Evolutionary conservation across 768 basidiomycete species (phyloP).

Genomic region (Boletus pseudopeckii): DNA sequence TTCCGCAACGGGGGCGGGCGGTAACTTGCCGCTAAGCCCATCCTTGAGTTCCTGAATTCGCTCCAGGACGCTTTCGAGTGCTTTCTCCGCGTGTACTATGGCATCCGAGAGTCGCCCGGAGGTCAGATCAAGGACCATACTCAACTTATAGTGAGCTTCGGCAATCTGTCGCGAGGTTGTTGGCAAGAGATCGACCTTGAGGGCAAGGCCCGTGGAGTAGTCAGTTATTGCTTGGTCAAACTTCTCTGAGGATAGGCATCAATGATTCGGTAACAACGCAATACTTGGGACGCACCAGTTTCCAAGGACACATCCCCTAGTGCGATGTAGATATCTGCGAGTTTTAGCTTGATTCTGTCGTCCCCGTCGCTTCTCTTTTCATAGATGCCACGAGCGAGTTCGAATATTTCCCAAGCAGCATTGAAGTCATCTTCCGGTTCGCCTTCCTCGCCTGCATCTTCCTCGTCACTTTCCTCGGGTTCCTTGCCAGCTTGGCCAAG

Average conservation of each 20-base stretch:
- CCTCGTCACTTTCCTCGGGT: constrained; percentile 49
- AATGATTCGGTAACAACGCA: neutral
- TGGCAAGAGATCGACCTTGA: constrained; percentile 74
- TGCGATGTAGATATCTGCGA: constrained; percentile 87
- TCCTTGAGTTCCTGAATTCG: constrained; percentile 60
- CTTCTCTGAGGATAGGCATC: constrained; percentile 59
- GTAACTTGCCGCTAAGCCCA: constrained; percentile 36
- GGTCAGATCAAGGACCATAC: constrained; percentile 89
- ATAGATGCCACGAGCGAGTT: constrained; percentile 86
- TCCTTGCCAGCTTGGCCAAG: constrained; percentile 57
- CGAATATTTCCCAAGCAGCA: constrained; percentile 96
- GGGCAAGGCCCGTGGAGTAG: constrained; percentile 70
- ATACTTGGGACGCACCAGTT: constrained; percentile 61
- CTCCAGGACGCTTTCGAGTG: constrained; percentile 71
- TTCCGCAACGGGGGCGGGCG: constrained; percentile 30
- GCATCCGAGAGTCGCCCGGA: constrained; percentile 80
- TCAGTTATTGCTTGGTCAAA: constrained; percentile 92
- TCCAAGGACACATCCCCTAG: constrained; percentile 97
- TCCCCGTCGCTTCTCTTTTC: constrained; percentile 58
- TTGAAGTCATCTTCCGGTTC: constrained; percentile 98
- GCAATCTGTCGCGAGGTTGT: constrained; percentile 91
- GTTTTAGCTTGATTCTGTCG: constrained; percentile 67
- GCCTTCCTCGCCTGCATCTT: constrained; percentile 59
- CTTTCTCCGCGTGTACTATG: constrained; percentile 75
- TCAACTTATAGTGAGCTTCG: constrained; percentile 91